A percentile compares a stretch with the other conserved stretches of the same genome.
These are phyloP conservation scores for Ceratocystis albifundus DNA, from an alignment of 2,329 filamentous ascomycete species.

Conservation along the genomic window DNA sequence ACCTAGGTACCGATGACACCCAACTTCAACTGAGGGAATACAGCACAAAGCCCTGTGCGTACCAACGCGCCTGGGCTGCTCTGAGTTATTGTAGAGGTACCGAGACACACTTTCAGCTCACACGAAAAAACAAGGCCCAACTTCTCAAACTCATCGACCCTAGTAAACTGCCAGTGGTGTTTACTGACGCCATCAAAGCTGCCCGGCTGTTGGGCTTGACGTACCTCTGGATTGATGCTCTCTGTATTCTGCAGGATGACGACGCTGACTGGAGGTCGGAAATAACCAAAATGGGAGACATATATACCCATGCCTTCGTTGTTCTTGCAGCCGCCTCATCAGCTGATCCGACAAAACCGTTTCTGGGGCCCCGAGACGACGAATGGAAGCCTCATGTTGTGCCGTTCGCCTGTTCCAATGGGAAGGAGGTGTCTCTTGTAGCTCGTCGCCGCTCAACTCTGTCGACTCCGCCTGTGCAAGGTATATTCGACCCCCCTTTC, in stretches of 20 bases:
- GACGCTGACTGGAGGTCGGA: conserved; percentile 24
- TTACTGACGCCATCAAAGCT: conserved; percentile 28
- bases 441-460: conserved; percentile 18
- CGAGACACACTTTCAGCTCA: conserved; percentile 14
- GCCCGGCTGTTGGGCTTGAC: conserved; percentile 25
- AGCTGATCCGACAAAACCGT: conserved; percentile 10
- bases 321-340: conserved; percentile 23
- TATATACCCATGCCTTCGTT: conserved; percentile 24
- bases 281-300: conserved; percentile 23
- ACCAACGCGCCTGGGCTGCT: conserved; percentile 21
- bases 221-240: conserved; percentile 30
- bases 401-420: not conserved
- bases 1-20: conserved; percentile 14
- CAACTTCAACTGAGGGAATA: conserved; percentile 20
- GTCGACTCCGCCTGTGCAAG: conserved; percentile 16
- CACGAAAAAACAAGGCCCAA: conserved; percentile 15
- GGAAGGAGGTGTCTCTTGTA: conserved; percentile 10
- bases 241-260: conserved; percentile 29
- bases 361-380: conserved; percentile 18
- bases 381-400: conserved; percentile 19
- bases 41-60: conserved; percentile 13
- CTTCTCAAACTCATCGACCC: conserved; percentile 17
- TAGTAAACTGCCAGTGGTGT: conserved; percentile 24
- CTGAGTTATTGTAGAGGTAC: conserved; percentile 24
- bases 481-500: conserved; percentile 22